phyloP scores from a whole-genome alignment of 2,329 filamentous ascomycete species.

The Tolypocladium guangdongense region DNA sequence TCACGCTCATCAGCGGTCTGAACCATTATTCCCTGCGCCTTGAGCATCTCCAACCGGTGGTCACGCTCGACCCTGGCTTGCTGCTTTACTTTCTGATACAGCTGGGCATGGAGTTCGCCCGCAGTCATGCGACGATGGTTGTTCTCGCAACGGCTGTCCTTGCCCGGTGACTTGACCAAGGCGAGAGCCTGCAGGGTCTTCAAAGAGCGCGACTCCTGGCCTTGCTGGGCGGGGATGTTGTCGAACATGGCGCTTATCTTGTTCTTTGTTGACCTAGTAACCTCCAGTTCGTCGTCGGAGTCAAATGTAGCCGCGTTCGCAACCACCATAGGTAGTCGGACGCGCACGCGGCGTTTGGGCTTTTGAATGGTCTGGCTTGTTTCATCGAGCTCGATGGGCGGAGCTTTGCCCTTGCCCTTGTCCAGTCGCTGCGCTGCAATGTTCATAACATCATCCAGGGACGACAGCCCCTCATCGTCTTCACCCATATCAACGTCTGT shows the following conservation, averaged over 20 bases:
- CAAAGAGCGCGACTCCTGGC: constrained; percentile 53
- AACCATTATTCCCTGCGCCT: constrained; percentile 68
- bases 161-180: constrained; percentile 54
- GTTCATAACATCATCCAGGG: constrained; percentile 23
- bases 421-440: constrained; percentile 25
- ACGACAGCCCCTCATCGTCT: constrained; percentile 25
- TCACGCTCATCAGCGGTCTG: constrained; percentile 82
- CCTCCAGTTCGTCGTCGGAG: constrained; percentile 54
- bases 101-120: constrained; percentile 54
- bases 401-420: constrained; percentile 52
- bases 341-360: constrained; percentile 36
- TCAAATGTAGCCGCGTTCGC: constrained; percentile 28
- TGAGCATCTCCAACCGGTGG: constrained; percentile 64
- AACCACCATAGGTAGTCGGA: constrained; percentile 33
- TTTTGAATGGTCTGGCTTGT: constrained; percentile 14
- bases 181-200: constrained; percentile 64
- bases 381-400: constrained; percentile 7
- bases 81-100: constrained; percentile 62
- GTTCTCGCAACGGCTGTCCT: constrained; percentile 31
- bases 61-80: constrained; percentile 73
- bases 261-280: constrained; percentile 38
- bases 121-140: constrained; percentile 51
- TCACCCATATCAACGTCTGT: constrained; percentile 6
- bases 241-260: constrained; percentile 58
- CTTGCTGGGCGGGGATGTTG: constrained; percentile 50